Evolutionary conservation across 2,329 filamentous ascomycete species (phyloP), one percentile per base, ranked within the genome.

Genomic region (Dactylellina parvicollis): DNA sequence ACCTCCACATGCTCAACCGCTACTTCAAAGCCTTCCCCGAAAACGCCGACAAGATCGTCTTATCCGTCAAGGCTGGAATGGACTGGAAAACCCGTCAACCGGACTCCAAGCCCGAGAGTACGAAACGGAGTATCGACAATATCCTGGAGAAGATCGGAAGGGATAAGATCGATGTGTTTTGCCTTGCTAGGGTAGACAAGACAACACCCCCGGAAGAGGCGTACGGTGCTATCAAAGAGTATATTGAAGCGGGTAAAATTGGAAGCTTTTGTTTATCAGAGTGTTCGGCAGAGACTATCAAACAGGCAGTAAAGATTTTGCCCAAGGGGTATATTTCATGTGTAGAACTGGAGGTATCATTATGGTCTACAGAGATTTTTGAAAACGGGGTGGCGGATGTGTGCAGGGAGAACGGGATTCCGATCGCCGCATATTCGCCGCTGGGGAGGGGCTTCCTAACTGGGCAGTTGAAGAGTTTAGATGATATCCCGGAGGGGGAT

Each of bases 341-440:
- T 20, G 84, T 84, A 14, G 85, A 87, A 80, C 81, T 86, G 20
- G 86, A 87, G 79, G 79, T 86, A 57, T 85, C 83, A 70, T 79
- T 86, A 67, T 85, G 79, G 77, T 74, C 80, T n/a, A 82, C 82
- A 0, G 84, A 86, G 80, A 59, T 83, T 18, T 79, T 86, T 26
- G 79, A 78, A 20, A 86, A 86, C 75, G 85, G 85, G 1, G 80
- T 87, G 28, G 83, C 83, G 3, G 82, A 82, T 1, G 84, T 86
- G 0, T 89, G 87, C 77, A 84, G 82, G 0, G 84, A 93, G 78
- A 80, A 90, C 44, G 82, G 83, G 44, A 92, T 93, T 72, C 88
- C 89, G 0, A 81, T 93, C 50, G 81, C 92, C 30, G 89, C 89
- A 0, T 92, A 92, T 80, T 89, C 88, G 44, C 90, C 91, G 0